Evolutionary conservation across 2,329 filamentous ascomycete genomes (phyloP).

Genomic region (Knufia fluminis): DNA sequence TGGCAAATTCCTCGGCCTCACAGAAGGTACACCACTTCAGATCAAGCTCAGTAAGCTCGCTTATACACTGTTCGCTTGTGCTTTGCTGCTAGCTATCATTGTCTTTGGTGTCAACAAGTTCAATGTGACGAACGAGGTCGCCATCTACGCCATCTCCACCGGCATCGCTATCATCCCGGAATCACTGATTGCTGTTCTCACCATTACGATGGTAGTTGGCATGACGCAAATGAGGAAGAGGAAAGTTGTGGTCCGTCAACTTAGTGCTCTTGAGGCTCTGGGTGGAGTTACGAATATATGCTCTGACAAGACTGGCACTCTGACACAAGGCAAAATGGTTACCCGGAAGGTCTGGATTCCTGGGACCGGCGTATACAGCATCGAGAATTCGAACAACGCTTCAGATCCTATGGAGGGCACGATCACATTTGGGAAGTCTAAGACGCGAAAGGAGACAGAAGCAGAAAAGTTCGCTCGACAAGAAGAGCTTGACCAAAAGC

Average conservation of each 20-base stretch:
- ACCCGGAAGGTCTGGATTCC: conserved; percentile 50
- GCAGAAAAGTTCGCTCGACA: conserved; percentile 31
- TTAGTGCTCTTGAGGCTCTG: conserved; percentile 47
- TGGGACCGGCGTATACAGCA: conserved; percentile 42
- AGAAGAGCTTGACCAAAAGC: conserved; percentile 47
- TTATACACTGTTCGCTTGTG: conserved; percentile 67
- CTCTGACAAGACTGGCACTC: conserved; percentile 49
- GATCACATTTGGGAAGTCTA: conserved; percentile 31
- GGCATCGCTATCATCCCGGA: conserved; percentile 55
- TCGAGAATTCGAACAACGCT: conserved; percentile 45
- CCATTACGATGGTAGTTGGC: conserved; percentile 51
- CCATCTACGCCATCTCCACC: conserved; percentile 51
- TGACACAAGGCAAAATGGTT: conserved; percentile 52
- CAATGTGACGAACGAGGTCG: conserved; percentile 47
- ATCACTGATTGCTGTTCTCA: conserved; percentile 53
- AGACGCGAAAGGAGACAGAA: conserved; percentile 26
- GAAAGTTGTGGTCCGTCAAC: conserved; percentile 45
- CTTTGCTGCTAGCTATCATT: conserved; percentile 52
- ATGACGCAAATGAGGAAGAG: conserved; percentile 46
- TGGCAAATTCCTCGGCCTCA: conserved; percentile 50
- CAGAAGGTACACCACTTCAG: conserved; percentile 72
- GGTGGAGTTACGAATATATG: conserved; percentile 51
- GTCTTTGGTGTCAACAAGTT: conserved; percentile 53
- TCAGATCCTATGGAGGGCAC: conserved; percentile 46
- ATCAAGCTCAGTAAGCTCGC: conserved; percentile 79